Base-by-base conservation (phyloP, 1,139 yeast species). In the Saccharomycopsis crataegensis region DNA sequence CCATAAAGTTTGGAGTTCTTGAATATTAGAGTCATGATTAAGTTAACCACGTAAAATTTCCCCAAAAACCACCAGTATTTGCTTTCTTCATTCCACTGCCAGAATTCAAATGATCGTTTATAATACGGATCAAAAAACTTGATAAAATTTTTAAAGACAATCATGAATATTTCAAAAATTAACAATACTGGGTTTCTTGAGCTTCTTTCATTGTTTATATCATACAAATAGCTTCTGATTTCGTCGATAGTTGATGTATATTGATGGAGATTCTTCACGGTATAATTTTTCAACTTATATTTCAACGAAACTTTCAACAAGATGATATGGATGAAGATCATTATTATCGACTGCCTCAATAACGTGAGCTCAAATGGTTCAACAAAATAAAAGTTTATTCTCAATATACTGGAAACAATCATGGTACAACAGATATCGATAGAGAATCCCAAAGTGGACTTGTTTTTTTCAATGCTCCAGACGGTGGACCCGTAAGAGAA, bases 351-450 rank as follows among this genome's bases (percentile, higher is more conserved):
- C 65, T 90, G 97, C 56, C 91, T 70, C 46, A 89, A 71, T 42
- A 90, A 68, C 2, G 95, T 79, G 16, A 78, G 67, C 64, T 90
- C 96, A 65, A 83, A 90, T 0, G 96, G 96, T 46, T 83, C 78
- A 51, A 89, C 82, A 58, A 83, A 68, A 69, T 85, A 90, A 70
- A 87, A 90, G 53, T 82, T 79, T 22, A 90, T 82, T 59, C 95
- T 75, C 46, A 89, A 69, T 5, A 83, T 79, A 49, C 89, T 79
- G 1, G 96, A 86, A 61, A 88, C 75, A 57, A 90, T 67, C 96
- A 90, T 89, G 9, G 96, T 87, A 14, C 91, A 93, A 69, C 96
- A 90, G 12, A 90, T 86, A 67, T 90, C 97, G 28, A 89, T 74
- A 7, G 94, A 83, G 65, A 89, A 89, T 34, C 97, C 97, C 38